Evolutionary conservation across 2,329 filamentous ascomycete genomes (phyloP).

Genomic region (Grosmannia serpens): DNA sequence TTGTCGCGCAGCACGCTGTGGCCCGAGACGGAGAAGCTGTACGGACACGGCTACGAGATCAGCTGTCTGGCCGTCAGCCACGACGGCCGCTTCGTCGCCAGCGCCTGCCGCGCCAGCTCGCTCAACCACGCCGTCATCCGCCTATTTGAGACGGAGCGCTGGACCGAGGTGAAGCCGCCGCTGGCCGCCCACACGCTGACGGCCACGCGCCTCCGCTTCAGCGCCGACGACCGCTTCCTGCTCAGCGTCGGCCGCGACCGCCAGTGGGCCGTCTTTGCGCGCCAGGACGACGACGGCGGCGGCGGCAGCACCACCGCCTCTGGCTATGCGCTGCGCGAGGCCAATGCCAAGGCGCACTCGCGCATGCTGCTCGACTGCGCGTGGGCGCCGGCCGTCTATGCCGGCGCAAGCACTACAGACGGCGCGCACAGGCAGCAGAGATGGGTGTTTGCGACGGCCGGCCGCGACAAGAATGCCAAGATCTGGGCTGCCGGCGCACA

Average conservation of each 20-base stretch:
- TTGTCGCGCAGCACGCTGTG: constrained; percentile 84
- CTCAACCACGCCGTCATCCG: constrained; percentile 91
- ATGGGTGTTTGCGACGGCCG: constrained; percentile 69
- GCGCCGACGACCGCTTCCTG: constrained; percentile 50
- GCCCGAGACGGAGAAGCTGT: constrained; percentile 93
- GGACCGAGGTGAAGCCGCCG: constrained; percentile 78
- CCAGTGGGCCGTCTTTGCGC: constrained; percentile 76
- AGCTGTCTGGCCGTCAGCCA: constrained; percentile 72
- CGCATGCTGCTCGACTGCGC: constrained; percentile 85
- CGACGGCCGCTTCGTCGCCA: constrained; percentile 68
- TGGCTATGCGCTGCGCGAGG: constrained; percentile 45
- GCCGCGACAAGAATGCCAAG: constrained; percentile 76
- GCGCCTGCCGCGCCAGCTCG: constrained; percentile 85
- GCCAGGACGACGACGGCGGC: constrained; percentile 20
- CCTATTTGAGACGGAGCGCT: constrained; percentile 74
- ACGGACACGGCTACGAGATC: constrained; percentile 96
- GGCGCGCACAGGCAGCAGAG: constrained; percentile 6
- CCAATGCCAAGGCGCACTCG: constrained; percentile 75
- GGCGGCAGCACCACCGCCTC: constrained; percentile 15
- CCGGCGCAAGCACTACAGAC: no score
- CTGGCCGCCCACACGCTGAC: constrained; percentile 80
- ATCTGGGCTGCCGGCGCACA: constrained; percentile 40
- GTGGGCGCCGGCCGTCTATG: constrained; percentile 54
- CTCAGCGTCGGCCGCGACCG: constrained; percentile 86
- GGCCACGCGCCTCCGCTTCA: constrained; percentile 73